Percentiles rank a stretch among this genome's conserved stretches.
Evolutionary conservation across 495 filamentous ascomycete genomes (phyloP).

Genomic region (Rostrohypoxylon terebratum): DNA sequence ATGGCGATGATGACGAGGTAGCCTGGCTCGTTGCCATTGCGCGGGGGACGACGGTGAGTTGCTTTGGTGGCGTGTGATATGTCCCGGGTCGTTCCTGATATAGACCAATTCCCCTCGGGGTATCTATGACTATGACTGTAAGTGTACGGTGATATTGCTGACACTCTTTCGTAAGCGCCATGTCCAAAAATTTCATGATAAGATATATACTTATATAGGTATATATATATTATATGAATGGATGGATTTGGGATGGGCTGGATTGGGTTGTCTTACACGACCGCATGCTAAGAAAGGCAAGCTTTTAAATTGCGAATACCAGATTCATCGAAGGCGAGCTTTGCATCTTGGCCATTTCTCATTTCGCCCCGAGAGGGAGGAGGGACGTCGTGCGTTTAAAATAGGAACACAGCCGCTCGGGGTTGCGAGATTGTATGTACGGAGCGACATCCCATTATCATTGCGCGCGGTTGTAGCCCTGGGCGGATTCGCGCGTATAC

Average conservation of each 20-base stretch:
- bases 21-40: slow-evolving; percentile 23
- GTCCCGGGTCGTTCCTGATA: background rate
- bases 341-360: background rate
- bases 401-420: slow-evolving; percentile 18
- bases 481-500: slow-evolving; percentile 7
- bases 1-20: background rate
- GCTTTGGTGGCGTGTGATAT: background rate
- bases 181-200: background rate
- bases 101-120: background rate
- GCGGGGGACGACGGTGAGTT: background rate
- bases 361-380: background rate
- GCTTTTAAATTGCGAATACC: slow-evolving; percentile 8
- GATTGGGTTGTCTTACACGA: slow-evolving; percentile 18
- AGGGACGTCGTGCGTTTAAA: background rate
- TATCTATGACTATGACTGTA: slow-evolving; percentile 13
- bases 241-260: background rate
- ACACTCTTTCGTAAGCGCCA: slow-evolving; percentile 22
- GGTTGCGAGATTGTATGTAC: slow-evolving; percentile 8
- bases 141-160: slow-evolving; percentile 13
- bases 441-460: slow-evolving; percentile 5
- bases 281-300: slow-evolving; percentile 1
- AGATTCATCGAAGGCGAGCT: background rate
- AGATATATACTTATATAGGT: background rate
- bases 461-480: slow-evolving; percentile 12
- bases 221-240: background rate